phyloP scores from a whole-genome alignment of 2,329 filamentous ascomycete species.

The Gremmenia infestans region DNA sequence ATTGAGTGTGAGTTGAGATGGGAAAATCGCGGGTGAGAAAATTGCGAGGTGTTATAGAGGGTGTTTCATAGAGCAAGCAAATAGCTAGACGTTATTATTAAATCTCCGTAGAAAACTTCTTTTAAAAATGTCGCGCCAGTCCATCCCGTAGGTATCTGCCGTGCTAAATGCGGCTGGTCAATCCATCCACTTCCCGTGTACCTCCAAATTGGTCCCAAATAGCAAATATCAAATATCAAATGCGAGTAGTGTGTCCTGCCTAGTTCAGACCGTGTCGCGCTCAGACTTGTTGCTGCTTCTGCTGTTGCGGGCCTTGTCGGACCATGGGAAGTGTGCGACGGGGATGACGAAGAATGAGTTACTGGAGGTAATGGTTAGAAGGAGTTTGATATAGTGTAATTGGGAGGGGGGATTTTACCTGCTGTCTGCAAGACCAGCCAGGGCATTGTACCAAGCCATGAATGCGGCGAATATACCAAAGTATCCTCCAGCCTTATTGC shows the following conservation, averaged over 20 bases:
- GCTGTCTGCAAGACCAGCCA: conserved; percentile 73
- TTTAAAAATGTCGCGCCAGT: too few relatives aligned
- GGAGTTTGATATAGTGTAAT: conserved; percentile 2
- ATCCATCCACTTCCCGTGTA: too few relatives aligned
- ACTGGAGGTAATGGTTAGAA: conserved; percentile 47
- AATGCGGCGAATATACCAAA: conserved; percentile 81
- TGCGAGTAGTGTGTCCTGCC: background rate
- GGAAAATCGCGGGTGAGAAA: too few relatives aligned
- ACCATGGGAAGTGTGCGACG: conserved; percentile 94
- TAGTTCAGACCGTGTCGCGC: conserved; percentile 26
- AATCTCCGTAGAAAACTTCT: too few relatives aligned
- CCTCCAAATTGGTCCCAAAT: background rate
- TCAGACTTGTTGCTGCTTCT: conserved; percentile 48
- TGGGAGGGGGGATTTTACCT: conserved; percentile 41
- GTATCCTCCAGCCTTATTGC: conserved; percentile 68
- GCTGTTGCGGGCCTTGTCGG: conserved; percentile 63
- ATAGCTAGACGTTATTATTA: too few relatives aligned
- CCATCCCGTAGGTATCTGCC: background rate
- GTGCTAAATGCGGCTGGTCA: background rate
- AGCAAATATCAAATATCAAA: background rate
- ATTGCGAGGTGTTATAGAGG: too few relatives aligned
- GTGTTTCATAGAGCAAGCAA: too few relatives aligned
- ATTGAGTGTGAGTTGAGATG: too few relatives aligned
- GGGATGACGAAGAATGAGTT: conserved; percentile 87
- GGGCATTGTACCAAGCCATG: conserved; percentile 80